These are phyloP conservation scores for Neofusicoccum parvum DNA, from an alignment of 2,329 filamentous ascomycete genomes.

Conservation along the genomic window DNA sequence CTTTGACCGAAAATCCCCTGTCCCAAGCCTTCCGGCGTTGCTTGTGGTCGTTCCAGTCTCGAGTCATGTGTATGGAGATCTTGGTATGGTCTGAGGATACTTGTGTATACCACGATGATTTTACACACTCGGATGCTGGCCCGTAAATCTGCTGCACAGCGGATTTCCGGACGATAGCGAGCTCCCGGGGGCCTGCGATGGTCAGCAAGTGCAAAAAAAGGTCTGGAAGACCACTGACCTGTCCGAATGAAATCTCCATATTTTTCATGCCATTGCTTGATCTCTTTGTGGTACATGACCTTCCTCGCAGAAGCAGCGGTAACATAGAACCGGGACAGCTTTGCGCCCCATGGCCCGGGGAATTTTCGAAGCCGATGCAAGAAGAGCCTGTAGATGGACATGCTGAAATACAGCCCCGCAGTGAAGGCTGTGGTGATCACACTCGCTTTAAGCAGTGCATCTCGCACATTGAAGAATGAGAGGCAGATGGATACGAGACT, in stretches of 20 bases:
- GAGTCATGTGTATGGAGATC: constrained; percentile 31
- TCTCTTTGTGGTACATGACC: constrained; percentile 31
- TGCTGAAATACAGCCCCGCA: constrained; percentile 32
- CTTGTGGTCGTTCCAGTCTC: constrained; percentile 34
- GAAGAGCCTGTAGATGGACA: constrained; percentile 42
- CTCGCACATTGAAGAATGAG: constrained; percentile 25
- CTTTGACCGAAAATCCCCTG: constrained; percentile 34
- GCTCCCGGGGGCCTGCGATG: constrained; percentile 33
- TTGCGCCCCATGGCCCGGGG: constrained; percentile 40
- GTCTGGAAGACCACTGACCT: constrained; percentile 17
- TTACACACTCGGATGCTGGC: constrained; percentile 33
- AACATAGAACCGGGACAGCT: constrained; percentile 43
- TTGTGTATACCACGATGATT: constrained; percentile 32
- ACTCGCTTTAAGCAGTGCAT: neutral
- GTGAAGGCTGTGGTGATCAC: neutral
- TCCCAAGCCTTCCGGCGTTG: constrained; percentile 37
- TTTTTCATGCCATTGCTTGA: constrained; percentile 30
- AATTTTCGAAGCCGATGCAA: constrained; percentile 46
- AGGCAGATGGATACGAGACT: neutral
- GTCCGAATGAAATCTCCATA: constrained; percentile 39
- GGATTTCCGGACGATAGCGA: constrained; percentile 33
- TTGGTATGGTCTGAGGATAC: constrained; percentile 26
- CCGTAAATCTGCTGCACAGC: constrained; percentile 35
- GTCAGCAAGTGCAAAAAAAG: neutral
- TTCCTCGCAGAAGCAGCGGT: constrained; percentile 29